Base-by-base conservation (phyloP, 1,139 yeast genomes). In the Wickerhamomyces sp. region DNA sequence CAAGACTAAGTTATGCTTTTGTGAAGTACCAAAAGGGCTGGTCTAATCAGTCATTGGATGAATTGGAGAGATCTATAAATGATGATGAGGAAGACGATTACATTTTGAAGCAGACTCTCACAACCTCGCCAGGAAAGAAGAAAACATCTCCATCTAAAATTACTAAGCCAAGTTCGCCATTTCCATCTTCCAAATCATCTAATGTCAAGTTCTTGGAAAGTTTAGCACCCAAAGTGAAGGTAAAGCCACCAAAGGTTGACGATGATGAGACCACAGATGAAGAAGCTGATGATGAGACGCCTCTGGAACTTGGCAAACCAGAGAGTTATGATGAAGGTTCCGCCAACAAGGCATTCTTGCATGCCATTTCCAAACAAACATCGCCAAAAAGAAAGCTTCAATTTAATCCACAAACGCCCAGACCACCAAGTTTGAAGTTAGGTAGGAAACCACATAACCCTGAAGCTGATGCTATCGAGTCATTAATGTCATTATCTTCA, bases 391-490 rank as follows among this genome's bases (percentile, higher is more conserved):
- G 22, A 14, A 28, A 28, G 13, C 28, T n/a, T 2, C 19, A 21
- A 8, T n/a, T 20, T 7, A 11, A 15, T 6, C 14, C 12, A 21
- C 20, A 21, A 5, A 10, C n/a, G 16, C 19, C 31, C 14, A 16
- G 20, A 22, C 16, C 14, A 16, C 31, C 31, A 7, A 22, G 16
- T 12, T 16, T 28, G 5, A 28, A 22, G 22, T 15, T 28, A 4
- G 31, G 22, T 3, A 21, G 23, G 16, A 16, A 9, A 5, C 25
- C 31, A 26, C 46, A 44, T n/a, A 54, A 57, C 10, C 52, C 58
- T 8, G 71, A 68, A 42, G 71, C 60, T 3, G 72, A 66, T 36
- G 73, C 72, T 3, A 61, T 68, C 8, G 70, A 66, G 40, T 64
- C 70, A 5, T 45, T 68, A 19, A 68, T 68, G 70, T 66, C 69